A percentile compares a stretch with the other conserved stretches of the same genome.
These are phyloP conservation scores for Auriscalpium vulgare DNA, from an alignment of 768 basidiomycete species.

Conservation along the genomic window DNA sequence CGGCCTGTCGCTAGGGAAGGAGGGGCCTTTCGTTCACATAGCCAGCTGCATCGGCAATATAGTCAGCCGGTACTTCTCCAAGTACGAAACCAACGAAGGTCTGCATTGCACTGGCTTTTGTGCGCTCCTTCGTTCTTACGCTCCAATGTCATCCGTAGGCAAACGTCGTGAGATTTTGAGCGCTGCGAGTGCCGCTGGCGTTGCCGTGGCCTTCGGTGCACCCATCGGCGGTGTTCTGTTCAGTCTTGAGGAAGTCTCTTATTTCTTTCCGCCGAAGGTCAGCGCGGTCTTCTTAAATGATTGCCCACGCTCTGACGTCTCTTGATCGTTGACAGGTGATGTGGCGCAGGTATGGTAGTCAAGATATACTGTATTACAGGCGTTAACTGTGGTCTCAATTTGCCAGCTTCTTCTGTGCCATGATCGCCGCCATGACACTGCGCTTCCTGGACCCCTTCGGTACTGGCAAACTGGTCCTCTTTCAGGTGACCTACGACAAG, in stretches of 20 bases:
- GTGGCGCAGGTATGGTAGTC: constrained; percentile 72
- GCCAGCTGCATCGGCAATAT: constrained; percentile 92
- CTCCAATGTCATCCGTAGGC: constrained; percentile 32
- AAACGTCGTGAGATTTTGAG: constrained; percentile 93
- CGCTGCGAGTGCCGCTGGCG: constrained; percentile 95
- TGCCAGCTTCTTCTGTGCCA: constrained; percentile 90
- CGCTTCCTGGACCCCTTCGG: constrained; percentile 92
- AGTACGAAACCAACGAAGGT: constrained; percentile 96
- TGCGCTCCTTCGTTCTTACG: background rate
- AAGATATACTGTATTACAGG: constrained; percentile 5
- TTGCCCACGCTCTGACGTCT: background rate
- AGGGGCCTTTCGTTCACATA: constrained; percentile 85
- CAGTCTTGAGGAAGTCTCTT: constrained; percentile 91
- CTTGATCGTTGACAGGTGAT: constrained; percentile 46
- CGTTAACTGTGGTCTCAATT: constrained; percentile 21
- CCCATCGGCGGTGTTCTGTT: constrained; percentile 92
- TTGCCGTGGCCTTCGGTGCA: constrained; percentile 95
- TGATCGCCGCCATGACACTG: constrained; percentile 93
- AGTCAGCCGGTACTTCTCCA: constrained; percentile 71
- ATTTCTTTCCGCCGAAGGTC: constrained; percentile 94
- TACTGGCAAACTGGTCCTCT: constrained; percentile 88
- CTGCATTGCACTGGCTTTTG: background rate
- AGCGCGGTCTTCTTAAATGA: background rate
- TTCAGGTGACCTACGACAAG: constrained; percentile 86
- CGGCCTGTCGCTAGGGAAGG: constrained; percentile 79